Conservation (phyloP, 495 filamentous ascomycete genomes). For the Talaromyces borbonicus region DNA sequence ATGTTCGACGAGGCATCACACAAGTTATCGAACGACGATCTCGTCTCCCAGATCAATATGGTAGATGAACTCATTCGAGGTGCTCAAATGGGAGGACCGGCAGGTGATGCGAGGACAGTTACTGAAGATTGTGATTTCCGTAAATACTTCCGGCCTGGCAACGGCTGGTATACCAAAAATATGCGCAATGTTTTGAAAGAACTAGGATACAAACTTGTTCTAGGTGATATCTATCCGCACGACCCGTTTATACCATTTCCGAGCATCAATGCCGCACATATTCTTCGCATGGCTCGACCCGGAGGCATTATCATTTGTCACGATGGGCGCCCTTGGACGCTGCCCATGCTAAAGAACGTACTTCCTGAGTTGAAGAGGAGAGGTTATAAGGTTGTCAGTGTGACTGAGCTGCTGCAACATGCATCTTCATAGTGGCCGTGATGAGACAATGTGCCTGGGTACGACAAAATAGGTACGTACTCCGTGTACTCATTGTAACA, state of each 20-base stretch:
- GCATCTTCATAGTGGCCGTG: neutral
- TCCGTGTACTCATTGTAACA: too few relatives aligned
- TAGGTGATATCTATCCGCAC: constrained; percentile 80
- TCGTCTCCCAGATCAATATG: constrained; percentile 27
- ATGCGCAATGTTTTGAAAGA: constrained; percentile 47
- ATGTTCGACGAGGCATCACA: constrained; percentile 72
- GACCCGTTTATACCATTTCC: constrained; percentile 65
- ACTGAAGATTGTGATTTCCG: constrained; percentile 16
- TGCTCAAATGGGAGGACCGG: constrained; percentile 44
- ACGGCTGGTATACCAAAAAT: constrained; percentile 62
- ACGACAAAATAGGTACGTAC: too few relatives aligned
- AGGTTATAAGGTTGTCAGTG: constrained; percentile 58
- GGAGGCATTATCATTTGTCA: constrained; percentile 77
- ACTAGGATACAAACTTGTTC: constrained; percentile 55
- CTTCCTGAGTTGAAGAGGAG: constrained; percentile 56
- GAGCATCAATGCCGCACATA: constrained; percentile 65
- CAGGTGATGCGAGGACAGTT: constrained; percentile 5
- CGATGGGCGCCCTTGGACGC: constrained; percentile 70
- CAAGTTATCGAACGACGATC: constrained; percentile 23
- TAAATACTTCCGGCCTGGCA: constrained; percentile 72
- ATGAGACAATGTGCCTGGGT: neutral
- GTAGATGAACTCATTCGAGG: constrained; percentile 40
- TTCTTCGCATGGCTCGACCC: constrained; percentile 64
- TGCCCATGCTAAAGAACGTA: constrained; percentile 60
- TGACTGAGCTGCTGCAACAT: constrained; percentile 50